phyloP scores from a whole-genome alignment of 225 moss, liverwort and hornwort genomes.

The Takakia lepidozioides region DNA sequence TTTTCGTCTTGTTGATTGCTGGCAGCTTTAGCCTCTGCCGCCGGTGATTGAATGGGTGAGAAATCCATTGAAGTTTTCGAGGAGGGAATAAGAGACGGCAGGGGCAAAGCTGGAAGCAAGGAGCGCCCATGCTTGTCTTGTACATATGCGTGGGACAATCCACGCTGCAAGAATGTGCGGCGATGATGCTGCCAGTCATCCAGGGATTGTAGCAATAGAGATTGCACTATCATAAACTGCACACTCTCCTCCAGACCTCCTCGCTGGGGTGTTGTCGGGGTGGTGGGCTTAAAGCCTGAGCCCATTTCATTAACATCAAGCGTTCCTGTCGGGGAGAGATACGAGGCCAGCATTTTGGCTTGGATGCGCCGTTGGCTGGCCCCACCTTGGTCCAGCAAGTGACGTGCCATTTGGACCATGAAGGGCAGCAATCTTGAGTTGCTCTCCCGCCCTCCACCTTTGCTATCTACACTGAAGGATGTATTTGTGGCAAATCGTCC shows the following conservation, averaged over 20 bases:
- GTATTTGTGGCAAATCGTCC: conserved; percentile 93
- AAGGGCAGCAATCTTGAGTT: conserved; percentile 93
- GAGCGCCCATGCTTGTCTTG: conserved; percentile 89
- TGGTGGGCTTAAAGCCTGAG: conserved; percentile 60
- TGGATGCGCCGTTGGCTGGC: conserved; percentile 86
- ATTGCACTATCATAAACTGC: conserved; percentile 99
- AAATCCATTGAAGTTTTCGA: conserved; percentile 46
- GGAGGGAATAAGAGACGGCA: conserved; percentile 18
- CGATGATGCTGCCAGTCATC: conserved; percentile 95
- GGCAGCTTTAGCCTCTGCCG: conserved; percentile 53
- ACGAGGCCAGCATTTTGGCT: conserved; percentile 65
- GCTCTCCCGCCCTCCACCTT: conserved; percentile 98
- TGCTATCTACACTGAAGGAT: conserved; percentile 96
- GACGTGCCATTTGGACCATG: conserved; percentile 99
- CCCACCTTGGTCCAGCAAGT: conserved; percentile 93
- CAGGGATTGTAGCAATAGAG: conserved; percentile 75
- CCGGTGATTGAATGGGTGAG: conserved; percentile 29
- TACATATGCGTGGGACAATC: conserved; percentile 68
- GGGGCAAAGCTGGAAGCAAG: conserved; percentile 62
- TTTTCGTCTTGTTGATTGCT: conserved; percentile 26
- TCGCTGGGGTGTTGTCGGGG: conserved; percentile 73
- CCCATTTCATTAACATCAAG: conserved; percentile 42
- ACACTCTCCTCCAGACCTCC: conserved; percentile 72
- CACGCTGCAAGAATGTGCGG: conserved; percentile 78
- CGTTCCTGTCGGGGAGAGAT: conserved; percentile 40